A percentile compares a stretch with the other conserved stretches of the same genome.
These are phyloP conservation scores for Hippophae tibetana DNA, from an alignment of 306 rosid species.

Conservation along the genomic window DNA sequence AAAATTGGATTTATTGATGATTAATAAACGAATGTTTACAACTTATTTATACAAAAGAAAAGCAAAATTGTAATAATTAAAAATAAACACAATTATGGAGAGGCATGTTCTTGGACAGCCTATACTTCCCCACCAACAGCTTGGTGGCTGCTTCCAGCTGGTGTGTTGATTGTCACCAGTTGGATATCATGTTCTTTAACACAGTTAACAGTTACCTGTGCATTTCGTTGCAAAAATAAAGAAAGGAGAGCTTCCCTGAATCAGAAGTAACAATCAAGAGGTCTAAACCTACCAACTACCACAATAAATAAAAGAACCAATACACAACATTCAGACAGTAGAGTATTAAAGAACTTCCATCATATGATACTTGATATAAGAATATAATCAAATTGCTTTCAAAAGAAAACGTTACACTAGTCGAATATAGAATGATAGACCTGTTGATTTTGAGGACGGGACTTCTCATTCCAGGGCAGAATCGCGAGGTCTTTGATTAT, in stretches of 20 bases:
- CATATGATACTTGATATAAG: neutral
- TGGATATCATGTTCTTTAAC: too few species aligned
- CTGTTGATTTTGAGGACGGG: constrained; percentile 40
- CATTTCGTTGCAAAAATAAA: constrained; percentile 90
- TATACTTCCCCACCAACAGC: too few species aligned
- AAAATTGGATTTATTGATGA: too few species aligned
- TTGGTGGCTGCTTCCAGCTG: too few species aligned
- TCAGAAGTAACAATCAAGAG: constrained; percentile 77
- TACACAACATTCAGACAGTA: neutral
- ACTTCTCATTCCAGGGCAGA: constrained; percentile 74
- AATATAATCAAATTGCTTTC: neutral
- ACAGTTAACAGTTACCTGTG: constrained; percentile 84
- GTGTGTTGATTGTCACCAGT: too few species aligned
- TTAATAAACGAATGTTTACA: too few species aligned
- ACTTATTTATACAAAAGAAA: too few species aligned
- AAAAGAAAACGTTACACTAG: neutral
- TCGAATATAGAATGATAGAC: constrained; percentile 21
- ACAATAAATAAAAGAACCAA: constrained; percentile 10
- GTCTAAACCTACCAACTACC: constrained; percentile 73
- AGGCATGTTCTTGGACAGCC: too few species aligned
- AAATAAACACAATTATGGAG: too few species aligned
- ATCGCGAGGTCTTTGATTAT: constrained; percentile 76
- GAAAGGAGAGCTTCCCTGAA: constrained; percentile 90
- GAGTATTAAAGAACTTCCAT: neutral
- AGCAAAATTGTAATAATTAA: too few species aligned